Conservation (phyloP, 2,329 filamentous ascomycete species). For the Allantophomopsis cytisporea region DNA sequence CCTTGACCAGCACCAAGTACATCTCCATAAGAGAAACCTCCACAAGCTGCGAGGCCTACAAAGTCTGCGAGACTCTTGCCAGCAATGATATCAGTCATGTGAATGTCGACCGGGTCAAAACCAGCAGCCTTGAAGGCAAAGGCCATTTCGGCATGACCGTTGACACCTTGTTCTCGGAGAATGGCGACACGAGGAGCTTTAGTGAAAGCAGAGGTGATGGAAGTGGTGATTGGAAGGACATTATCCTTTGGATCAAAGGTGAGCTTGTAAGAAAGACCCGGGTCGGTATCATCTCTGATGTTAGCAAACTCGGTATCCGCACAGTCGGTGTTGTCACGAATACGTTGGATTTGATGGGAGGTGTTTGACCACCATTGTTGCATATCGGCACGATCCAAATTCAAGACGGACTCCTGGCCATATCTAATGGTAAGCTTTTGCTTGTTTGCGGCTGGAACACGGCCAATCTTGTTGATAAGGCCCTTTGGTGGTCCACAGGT, state of each 20-base stretch:
- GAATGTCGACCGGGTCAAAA: conserved; percentile 83
- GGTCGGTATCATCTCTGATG: conserved; percentile 62
- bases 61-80: conserved; percentile 68
- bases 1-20: conserved; percentile 90
- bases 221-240: conserved; percentile 50
- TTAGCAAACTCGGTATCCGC: conserved; percentile 72
- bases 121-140: conserved; percentile 88
- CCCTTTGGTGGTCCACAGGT: conserved; percentile 75
- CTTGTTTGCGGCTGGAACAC: conserved; percentile 52
- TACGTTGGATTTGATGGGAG: conserved; percentile 80
- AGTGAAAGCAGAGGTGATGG: conserved; percentile 36
- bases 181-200: conserved; percentile 70
- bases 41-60: conserved; percentile 82
- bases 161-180: conserved; percentile 88
- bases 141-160: conserved; percentile 94
- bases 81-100: conserved; percentile 87
- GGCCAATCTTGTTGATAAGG: conserved; percentile 73
- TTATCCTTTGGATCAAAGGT: conserved; percentile 66
- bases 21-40: conserved; percentile 85
- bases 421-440: conserved; percentile 69
- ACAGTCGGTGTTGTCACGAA: conserved; percentile 77
- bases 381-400: conserved; percentile 55
- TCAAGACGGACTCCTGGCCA: conserved; percentile 53
- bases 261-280: conserved; percentile 74
- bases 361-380: conserved; percentile 85